phyloP scores from a whole-genome alignment of 176 grass and related monocot genomes.

The Urochloa ruziziensis region DNA sequence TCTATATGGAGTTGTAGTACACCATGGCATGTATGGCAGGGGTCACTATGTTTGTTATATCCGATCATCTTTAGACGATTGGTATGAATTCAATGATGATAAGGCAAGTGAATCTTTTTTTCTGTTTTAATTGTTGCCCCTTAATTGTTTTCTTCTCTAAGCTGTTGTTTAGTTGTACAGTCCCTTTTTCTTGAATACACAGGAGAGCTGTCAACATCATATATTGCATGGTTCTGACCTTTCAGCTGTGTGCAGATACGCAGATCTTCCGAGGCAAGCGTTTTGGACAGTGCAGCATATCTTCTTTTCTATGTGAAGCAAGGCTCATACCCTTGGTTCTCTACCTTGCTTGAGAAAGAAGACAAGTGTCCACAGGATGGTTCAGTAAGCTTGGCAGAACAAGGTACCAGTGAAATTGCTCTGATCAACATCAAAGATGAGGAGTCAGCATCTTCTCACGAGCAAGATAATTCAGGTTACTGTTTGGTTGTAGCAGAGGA shows the following conservation, averaged over 20 bases:
- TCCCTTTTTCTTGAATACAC: neutral
- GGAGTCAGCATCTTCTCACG: neutral
- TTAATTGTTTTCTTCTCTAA: neutral
- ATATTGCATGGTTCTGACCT: neutral
- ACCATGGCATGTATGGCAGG: constrained; percentile 14
- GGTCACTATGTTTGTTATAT: constrained; percentile 55
- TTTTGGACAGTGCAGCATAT: constrained; percentile 39
- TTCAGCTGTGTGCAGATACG: constrained; percentile 29
- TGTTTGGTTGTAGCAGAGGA: neutral
- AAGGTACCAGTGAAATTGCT: neutral
- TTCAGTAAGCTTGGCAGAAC: neutral
- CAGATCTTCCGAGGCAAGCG: neutral
- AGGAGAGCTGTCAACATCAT: too few relatives aligned
- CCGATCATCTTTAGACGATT: constrained; percentile 43
- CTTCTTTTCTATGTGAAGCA: constrained; percentile 63
- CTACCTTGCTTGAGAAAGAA: constrained; percentile 42
- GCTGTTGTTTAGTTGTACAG: neutral
- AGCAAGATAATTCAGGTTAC: neutral
- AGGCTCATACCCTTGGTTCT: constrained; percentile 57
- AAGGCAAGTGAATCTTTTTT: constrained; percentile 25
- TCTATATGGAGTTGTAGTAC: constrained; percentile 58
- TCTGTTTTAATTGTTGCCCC: neutral
- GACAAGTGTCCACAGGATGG: neutral
- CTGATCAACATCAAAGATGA: constrained; percentile 1
- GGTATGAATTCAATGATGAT: constrained; percentile 47